Conservation (phyloP, 2,329 filamentous ascomycete genomes). For the Tolypocladium capitatum region DNA sequence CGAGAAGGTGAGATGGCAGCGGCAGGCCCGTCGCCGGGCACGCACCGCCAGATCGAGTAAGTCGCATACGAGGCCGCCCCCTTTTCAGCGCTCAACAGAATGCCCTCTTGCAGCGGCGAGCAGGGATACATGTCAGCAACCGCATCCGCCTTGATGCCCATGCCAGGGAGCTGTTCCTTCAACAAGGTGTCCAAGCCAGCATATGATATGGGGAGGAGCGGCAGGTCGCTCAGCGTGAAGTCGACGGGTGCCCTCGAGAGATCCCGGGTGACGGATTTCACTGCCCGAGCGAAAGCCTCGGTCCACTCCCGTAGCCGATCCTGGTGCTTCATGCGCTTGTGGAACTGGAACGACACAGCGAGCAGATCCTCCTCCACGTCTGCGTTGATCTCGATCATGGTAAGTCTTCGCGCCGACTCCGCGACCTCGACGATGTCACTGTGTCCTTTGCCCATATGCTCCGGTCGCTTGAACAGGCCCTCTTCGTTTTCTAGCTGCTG, state of each 20-base stretch:
- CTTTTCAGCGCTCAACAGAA: constrained; percentile 19
- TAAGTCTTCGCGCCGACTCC: background rate
- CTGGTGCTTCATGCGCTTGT: constrained; percentile 4
- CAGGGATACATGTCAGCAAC: constrained; percentile 17
- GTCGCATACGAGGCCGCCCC: constrained; percentile 5
- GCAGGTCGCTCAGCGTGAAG: constrained; percentile 19
- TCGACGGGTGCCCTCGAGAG: background rate
- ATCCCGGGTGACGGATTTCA: background rate
- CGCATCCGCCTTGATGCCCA: constrained; percentile 1
- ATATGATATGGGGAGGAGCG: constrained; percentile 12
- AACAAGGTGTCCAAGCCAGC: constrained; percentile 1
- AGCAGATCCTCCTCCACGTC: constrained; percentile 3
- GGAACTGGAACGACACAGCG: constrained; percentile 1
- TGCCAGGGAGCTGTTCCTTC: constrained; percentile 1
- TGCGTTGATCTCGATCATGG: constrained; percentile 5
- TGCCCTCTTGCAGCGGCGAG: constrained; percentile 23
- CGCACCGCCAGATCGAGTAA: constrained; percentile 8
- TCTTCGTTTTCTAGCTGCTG: constrained; percentile 29
- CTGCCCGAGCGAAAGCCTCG: background rate
- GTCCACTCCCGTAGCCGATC: constrained; percentile 2
- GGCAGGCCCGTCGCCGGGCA: background rate
- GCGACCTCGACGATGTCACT: constrained; percentile 1
- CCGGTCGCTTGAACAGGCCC: constrained; percentile 2
- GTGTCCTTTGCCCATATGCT: background rate
- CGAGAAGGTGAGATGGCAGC: constrained; percentile 1